Conservation (phyloP, 176 grass and related monocot species). For the Chloris gayana region DNA sequence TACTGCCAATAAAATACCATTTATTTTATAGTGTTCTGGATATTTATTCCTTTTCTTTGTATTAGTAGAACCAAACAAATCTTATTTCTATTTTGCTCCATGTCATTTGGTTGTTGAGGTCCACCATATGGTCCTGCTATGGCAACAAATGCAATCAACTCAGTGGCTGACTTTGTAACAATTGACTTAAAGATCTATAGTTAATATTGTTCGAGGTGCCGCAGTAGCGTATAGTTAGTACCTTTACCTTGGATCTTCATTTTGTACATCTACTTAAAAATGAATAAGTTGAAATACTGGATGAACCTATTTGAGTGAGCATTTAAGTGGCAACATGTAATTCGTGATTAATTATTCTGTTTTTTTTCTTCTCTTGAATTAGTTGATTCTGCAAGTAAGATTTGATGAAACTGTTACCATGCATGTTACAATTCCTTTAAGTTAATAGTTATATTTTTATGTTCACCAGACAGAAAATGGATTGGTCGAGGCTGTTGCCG, state of each 20-base stretch:
- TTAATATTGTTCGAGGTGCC: neutral
- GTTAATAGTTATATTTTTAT: constrained; percentile 12
- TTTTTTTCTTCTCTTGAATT: constrained; percentile 3
- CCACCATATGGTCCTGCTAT: neutral
- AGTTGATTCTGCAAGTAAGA: neutral
- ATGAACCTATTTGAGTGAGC: neutral
- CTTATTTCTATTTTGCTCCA: constrained; percentile 23
- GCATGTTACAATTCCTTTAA: constrained; percentile 4
- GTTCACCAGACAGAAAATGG: constrained; percentile 90
- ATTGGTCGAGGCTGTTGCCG: constrained; percentile 90
- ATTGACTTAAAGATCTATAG: neutral
- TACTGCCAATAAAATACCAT: constrained; percentile 24
- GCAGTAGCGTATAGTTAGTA: neutral
- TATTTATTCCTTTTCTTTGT: constrained; percentile 16
- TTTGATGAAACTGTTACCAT: constrained; percentile 6
- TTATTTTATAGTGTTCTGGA: neutral
- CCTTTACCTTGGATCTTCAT: neutral
- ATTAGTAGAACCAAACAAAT: neutral
- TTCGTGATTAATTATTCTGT: constrained; percentile 17
- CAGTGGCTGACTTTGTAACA: neutral
- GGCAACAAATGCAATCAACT: constrained; percentile 1
- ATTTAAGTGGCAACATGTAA: neutral
- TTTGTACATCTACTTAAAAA: neutral
- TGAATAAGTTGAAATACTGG: constrained; percentile 3
- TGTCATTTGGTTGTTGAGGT: neutral